Evolutionary conservation across 257 asterid genomes (phyloP).

Genomic region (Nicotiana knightiana): DNA sequence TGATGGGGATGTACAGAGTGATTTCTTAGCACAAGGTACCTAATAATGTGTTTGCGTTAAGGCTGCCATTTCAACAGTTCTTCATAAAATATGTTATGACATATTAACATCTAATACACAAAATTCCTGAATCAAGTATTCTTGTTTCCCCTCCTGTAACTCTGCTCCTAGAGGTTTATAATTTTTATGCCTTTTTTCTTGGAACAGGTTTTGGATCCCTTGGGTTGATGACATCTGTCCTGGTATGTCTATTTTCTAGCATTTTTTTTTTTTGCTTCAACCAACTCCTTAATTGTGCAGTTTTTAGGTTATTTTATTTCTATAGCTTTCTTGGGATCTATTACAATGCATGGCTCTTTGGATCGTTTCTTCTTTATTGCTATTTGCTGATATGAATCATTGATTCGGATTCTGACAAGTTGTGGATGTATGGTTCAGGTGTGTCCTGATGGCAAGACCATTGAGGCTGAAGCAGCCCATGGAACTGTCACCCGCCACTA

Average conservation of each 20-base stretch:
- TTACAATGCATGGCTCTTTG: not conserved
- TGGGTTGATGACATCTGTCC: constrained; percentile 97
- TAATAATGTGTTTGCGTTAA: not conserved
- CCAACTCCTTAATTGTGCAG: not conserved
- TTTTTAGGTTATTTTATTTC: not conserved
- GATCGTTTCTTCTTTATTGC: not conserved
- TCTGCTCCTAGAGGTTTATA: not conserved
- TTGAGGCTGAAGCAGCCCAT: constrained; percentile 99
- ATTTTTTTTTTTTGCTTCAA: not conserved
- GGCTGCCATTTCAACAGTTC: not conserved
- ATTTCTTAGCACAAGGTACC: constrained; percentile 95
- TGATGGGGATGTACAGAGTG: constrained; percentile 99
- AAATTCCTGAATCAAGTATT: not conserved
- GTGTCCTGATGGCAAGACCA: constrained; percentile 99
- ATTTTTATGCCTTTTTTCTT: not conserved
- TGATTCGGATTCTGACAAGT: not conserved
- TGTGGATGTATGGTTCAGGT: constrained; percentile 40
- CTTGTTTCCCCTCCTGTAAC: not conserved
- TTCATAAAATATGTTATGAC: not conserved
- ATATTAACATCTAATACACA: not conserved
- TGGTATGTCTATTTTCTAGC: constrained; percentile 44
- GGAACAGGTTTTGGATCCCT: constrained; percentile 94
- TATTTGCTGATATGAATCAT: no score
- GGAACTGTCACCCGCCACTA: constrained; percentile 99
- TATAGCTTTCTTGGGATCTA: not conserved